Base-by-base conservation (phyloP, 345 rosid genomes). In the Euphorbia tirucalli region DNA sequence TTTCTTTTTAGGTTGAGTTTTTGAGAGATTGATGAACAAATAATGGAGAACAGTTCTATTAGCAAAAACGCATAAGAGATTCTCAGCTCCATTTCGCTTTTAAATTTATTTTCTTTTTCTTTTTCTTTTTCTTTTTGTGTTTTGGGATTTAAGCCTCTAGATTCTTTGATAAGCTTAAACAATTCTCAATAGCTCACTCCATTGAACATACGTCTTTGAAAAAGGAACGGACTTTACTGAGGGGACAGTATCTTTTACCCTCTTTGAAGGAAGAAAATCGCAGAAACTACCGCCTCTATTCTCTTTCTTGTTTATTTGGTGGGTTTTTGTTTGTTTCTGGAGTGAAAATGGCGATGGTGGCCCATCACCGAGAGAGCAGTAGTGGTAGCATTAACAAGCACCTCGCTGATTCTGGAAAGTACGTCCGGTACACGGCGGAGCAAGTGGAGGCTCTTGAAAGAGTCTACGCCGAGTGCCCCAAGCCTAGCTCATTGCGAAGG, bases 381-480 rank as follows among this genome's bases (percentile, higher is more conserved):
- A 88, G 96, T 43, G 95, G 92, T n/a, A 88, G 98, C 83, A 88
- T 88, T 19, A 84, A 72, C 83, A 91, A 88, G 69, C 98, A 88
- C 73, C 73, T 83, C 32, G 79, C 88, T 37, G 98, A 91, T 76
- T 69, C 78, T 49, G 98, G 99, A 0, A 96, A 96, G 81, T 96
- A 96, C 72, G 99, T 93, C 21, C 82, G 99, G 71, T 96, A 96
- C 87, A 96, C 97, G 30, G 82, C 97, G 43, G 99, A 96, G 86
- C 99, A 96, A 80, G 98, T 96, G 24, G 99, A 96, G 74, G 99
- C 99, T 7, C 90, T 96, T 21, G 99, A 96, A 81, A 87, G 99
- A 78, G 97, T 93, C 49, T 96, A 96, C 64, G 52, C 91, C 13
- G 99, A 96, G 85, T 96, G 99, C 81, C 99, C 99, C 16, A 96